phyloP scores from a whole-genome alignment of 305 asterid genomes.

The Fraxinus albicans region DNA sequence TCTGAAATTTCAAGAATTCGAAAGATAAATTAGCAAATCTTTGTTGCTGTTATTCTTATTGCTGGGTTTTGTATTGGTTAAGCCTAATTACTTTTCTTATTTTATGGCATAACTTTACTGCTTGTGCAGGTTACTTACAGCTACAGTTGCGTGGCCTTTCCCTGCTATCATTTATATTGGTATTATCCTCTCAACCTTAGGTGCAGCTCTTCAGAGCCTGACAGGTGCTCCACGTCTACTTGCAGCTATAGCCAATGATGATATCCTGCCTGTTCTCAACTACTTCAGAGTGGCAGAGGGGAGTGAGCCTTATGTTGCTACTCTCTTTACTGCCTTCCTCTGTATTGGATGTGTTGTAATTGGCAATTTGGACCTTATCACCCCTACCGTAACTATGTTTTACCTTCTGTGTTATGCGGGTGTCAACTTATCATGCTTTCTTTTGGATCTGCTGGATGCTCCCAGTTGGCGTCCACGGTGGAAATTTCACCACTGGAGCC shows the following conservation, averaged over 20 bases:
- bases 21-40: not conserved
- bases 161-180: conserved; percentile 86
- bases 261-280: conserved; percentile 91
- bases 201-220: conserved; percentile 98
- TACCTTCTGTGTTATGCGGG: conserved; percentile 96
- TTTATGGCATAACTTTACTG: conserved; percentile 33
- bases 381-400: conserved; percentile 96
- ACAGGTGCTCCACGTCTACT: conserved; percentile 99
- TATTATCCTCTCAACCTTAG: conserved; percentile 94
- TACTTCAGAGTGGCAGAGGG: conserved; percentile 92
- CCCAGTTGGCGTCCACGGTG: conserved; percentile 99
- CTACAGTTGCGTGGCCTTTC: conserved; percentile 97
- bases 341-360: conserved; percentile 88
- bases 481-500: conserved; percentile 99
- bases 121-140: conserved; percentile 88
- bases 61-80: not conserved
- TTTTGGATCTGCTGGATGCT: conserved; percentile 96
- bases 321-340: conserved; percentile 90
- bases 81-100: conserved; percentile 17
- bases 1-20: conserved; percentile 10
- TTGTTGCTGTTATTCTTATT: conserved; percentile 5
- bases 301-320: conserved; percentile 85
- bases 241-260: conserved; percentile 99
- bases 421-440: conserved; percentile 95
- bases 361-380: conserved; percentile 91